Percentiles rank a stretch among this genome's conserved stretches.
Conservation (phyloP, 2,329 filamentous ascomycete genomes). For the Stemphylium lycopersici region DNA sequence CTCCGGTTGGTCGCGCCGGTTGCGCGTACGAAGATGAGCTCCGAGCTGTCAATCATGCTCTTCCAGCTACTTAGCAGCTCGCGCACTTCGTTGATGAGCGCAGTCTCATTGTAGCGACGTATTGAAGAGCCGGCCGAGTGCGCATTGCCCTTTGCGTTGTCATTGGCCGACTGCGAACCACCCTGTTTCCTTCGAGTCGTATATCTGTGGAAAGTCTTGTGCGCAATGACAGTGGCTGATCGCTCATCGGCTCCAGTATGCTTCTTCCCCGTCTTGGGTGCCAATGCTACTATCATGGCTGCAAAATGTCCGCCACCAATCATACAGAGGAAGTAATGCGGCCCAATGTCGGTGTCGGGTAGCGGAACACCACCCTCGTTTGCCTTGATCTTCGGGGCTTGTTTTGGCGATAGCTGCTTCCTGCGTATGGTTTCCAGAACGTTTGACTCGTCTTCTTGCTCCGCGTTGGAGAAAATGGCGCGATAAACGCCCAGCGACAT, state of each 20-base stretch:
- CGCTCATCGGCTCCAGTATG: conserved; percentile 75
- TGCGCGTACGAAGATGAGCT: conserved; percentile 86
- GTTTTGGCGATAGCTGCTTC: conserved; percentile 75
- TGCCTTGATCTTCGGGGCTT: conserved; percentile 54
- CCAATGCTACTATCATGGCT: conserved; percentile 89
- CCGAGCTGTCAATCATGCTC: conserved; percentile 78
- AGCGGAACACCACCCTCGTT: conserved; percentile 64
- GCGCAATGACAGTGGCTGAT: conserved; percentile 85
- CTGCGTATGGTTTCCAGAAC: conserved; percentile 72
- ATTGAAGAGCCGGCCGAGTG: conserved; percentile 92
- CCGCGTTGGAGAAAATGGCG: conserved; percentile 74
- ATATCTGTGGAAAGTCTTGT: conserved; percentile 98
- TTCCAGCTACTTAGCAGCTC: conserved; percentile 84
- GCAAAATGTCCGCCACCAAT: conserved; percentile 98
- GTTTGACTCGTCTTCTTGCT: conserved; percentile 67
- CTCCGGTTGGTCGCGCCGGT: conserved; percentile 85
- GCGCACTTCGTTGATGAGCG: conserved; percentile 86
- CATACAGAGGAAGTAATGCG: conserved; percentile 97
- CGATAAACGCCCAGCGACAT: conserved; percentile 86
- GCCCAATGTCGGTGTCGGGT: conserved; percentile 67
- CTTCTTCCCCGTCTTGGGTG: conserved; percentile 77
- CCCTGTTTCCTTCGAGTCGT: conserved; percentile 96
- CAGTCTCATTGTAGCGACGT: conserved; percentile 92
- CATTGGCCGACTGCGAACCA: conserved; percentile 91
- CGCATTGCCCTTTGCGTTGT: conserved; percentile 89